Base-by-base conservation (phyloP, 2,329 filamentous ascomycete genomes). In the Botrytis galanthina region DNA sequence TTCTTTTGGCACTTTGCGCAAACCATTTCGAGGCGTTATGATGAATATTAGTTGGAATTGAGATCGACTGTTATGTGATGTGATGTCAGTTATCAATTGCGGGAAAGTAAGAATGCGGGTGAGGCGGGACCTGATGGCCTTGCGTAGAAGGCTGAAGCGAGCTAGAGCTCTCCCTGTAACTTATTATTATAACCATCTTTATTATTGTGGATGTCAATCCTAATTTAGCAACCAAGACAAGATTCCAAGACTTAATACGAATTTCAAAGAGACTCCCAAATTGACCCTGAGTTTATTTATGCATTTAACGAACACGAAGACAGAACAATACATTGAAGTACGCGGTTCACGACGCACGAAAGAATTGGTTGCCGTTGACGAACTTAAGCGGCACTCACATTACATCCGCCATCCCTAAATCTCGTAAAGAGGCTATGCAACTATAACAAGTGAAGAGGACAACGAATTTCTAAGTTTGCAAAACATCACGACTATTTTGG, bases 1-100 rank as follows among this genome's bases (percentile, higher is more conserved):
- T 90, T 78, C 81, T 89, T 90, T 78, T 89, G 85, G 77, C 89
- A 91, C 82, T 89, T 91, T 75, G 85, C 82, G 83, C 89, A 91
- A 74, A 91, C 89, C 89, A 91, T 90, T 68, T 76, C 83, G 75
- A 59, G 32, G 42, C n/a, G n/a, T 4, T 44, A 26, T 69, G 22
- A 35, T 42, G 29, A 44, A 39, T n/a, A n/a, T 18, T 42, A 39
- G 32, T 60, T 69, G 48, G 61, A 74, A 37, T 26, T 75, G 73
- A 32, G 70, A 51, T 66, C n/a, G 74, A 81, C 60, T 32, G 32
- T 39, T 57, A 48, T 37, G 59, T 67, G 73, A 48, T 60, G 64
- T 44, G 54, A 71, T 75, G 72, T 68, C 66, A 61, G 44, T 62
- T 57, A 46, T 39, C 60, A 39, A 32, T 54, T 68, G 73, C 64